Evolutionary conservation across 768 basidiomycete species (phyloP).

Genomic region (Phylloporus sp.): DNA sequence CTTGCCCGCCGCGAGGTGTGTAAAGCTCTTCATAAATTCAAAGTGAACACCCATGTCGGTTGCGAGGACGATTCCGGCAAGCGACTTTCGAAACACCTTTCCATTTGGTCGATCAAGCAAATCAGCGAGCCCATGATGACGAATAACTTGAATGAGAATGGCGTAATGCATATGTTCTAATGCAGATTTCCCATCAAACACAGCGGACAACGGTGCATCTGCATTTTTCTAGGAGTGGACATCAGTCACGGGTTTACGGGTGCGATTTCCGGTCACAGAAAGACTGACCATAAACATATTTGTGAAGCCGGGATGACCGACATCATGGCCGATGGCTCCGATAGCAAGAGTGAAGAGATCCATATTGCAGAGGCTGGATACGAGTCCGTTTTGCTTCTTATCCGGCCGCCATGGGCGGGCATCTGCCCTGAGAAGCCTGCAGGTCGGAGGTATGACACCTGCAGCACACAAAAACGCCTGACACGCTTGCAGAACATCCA

Average conservation of each 20-base stretch:
- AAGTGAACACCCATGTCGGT: constrained; percentile 95
- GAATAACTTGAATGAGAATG: constrained; percentile 75
- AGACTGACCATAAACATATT: constrained; percentile 87
- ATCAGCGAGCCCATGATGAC: constrained; percentile 69
- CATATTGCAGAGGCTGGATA: constrained; percentile 48
- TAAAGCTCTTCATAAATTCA: constrained; percentile 74
- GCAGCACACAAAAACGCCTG: constrained; percentile 81
- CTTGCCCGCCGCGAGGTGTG: constrained; percentile 41
- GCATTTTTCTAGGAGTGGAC: constrained; percentile 75
- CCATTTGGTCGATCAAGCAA: constrained; percentile 56
- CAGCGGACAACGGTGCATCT: constrained; percentile 76
- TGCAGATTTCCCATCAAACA: constrained; percentile 87
- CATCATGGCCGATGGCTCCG: constrained; percentile 96
- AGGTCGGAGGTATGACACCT: constrained; percentile 76
- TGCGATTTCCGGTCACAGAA: not conserved
- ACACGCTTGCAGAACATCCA: constrained; percentile 92
- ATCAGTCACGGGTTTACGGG: constrained; percentile 1
- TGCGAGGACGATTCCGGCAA: constrained; percentile 80
- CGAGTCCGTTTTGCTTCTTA: constrained; percentile 33
- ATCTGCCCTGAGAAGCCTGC: constrained; percentile 45
- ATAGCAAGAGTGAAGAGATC: constrained; percentile 85
- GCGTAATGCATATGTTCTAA: constrained; percentile 91
- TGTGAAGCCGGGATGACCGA: constrained; percentile 92
- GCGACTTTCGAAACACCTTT: constrained; percentile 58
- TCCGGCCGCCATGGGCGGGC: constrained; percentile 35